Conservation (phyloP, 2,329 filamentous ascomycete species). For the Ceratocystis harringtonii region DNA sequence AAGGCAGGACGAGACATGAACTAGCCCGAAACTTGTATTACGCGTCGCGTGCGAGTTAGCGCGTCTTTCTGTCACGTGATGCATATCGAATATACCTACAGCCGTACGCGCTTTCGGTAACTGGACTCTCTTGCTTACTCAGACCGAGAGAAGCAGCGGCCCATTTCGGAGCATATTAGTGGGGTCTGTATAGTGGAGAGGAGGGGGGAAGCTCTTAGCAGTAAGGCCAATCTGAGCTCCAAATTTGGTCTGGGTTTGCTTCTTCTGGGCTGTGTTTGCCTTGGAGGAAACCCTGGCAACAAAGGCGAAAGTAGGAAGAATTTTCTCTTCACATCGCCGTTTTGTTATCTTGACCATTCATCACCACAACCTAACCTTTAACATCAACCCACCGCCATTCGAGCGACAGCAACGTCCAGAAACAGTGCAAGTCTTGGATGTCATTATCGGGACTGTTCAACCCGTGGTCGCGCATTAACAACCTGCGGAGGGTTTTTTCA, state of each 20-base stretch:
- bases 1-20: neutral
- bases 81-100: neutral
- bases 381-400: too few species aligned
- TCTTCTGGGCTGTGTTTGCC: neutral
- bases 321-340: neutral
- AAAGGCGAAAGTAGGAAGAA: neutral
- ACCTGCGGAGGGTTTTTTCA: neutral
- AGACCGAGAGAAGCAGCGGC: neutral
- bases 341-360: neutral
- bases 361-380: neutral
- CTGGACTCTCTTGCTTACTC: neutral
- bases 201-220: neutral
- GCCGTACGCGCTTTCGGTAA: too few species aligned
- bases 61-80: neutral
- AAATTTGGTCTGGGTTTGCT: neutral
- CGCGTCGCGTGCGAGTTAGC: neutral
- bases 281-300: conserved; percentile 3
- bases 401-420: too few species aligned
- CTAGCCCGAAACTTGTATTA: neutral
- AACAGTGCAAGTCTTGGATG: neutral
- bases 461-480: neutral
- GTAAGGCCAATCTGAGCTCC: too few species aligned
- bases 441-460: neutral
- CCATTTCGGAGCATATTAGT: neutral
- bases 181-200: neutral